These are phyloP conservation scores for Nelumbo lutea DNA, from an alignment of 164 flowering plant genomes.

Conservation along the genomic window DNA sequence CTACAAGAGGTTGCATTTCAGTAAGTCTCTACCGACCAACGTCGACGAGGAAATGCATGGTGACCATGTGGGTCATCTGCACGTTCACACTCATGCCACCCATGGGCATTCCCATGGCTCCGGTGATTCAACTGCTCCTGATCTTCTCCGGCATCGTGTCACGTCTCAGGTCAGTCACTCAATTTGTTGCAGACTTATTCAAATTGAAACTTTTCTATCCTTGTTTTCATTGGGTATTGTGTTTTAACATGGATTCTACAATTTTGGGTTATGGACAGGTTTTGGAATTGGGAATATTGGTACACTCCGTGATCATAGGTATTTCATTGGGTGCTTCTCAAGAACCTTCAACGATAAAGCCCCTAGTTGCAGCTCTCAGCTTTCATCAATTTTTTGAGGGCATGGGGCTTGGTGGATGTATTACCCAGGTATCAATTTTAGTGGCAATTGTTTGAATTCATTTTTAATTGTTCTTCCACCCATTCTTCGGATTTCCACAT, in stretches of 20 bases:
- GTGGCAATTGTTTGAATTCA: no score
- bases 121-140: conserved; percentile 1
- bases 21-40: conserved; percentile 6
- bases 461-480: no score
- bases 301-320: no score
- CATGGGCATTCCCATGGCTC: conserved; percentile 25
- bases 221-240: no score
- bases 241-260: no score
- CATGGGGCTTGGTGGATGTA: background rate
- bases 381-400: background rate
- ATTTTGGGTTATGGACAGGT: no score
- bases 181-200: background rate
- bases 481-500: no score
- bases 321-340: no score
- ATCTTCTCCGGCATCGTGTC: conserved; percentile 15
- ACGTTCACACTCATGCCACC: conserved; percentile 1
- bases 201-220: background rate
- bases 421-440: background rate
- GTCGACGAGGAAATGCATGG: conserved; percentile 14
- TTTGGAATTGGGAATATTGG: no score
- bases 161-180: conserved; percentile 18
- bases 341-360: no score
- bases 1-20: conserved; percentile 17
- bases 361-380: no score
- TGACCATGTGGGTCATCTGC: conserved; percentile 11